Percentiles rank a stretch among this genome's conserved stretches.
These are phyloP conservation scores for Eurotiales sp. DNA, from an alignment of 2,329 filamentous ascomycete species.

Conservation along the genomic window DNA sequence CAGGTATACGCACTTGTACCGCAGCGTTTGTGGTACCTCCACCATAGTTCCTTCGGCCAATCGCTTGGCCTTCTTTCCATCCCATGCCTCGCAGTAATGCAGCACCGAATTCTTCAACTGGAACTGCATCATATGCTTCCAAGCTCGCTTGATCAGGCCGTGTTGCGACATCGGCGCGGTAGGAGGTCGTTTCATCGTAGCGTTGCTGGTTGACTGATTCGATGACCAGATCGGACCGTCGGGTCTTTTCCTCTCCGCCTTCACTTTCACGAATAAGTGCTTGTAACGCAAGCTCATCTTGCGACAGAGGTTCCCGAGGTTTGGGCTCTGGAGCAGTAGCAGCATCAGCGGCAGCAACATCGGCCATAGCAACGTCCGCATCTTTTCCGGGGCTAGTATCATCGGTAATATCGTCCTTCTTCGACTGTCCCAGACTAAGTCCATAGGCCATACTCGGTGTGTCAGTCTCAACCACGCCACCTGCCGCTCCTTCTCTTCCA, in stretches of 20 bases:
- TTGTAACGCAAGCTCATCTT: slow-evolving; percentile 63
- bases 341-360: slow-evolving; percentile 27
- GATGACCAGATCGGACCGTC: slow-evolving; percentile 53
- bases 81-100: slow-evolving; percentile 90
- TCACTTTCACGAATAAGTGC: slow-evolving; percentile 59
- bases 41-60: slow-evolving; percentile 54
- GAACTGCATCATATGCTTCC: slow-evolving; percentile 81
- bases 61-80: slow-evolving; percentile 70
- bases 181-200: slow-evolving; percentile 55
- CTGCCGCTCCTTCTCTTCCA: slow-evolving; percentile 32
- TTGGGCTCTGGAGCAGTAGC: slow-evolving; percentile 22
- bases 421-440: slow-evolving; percentile 47
- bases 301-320: slow-evolving; percentile 43
- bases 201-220: slow-evolving; percentile 25
- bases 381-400: slow-evolving; percentile 19
- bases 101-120: slow-evolving; percentile 91
- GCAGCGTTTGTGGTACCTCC: slow-evolving; percentile 40
- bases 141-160: slow-evolving; percentile 73
- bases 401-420: background rate
- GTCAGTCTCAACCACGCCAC: slow-evolving; percentile 48
- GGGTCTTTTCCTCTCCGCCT: slow-evolving; percentile 34
- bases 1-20: slow-evolving; percentile 62
- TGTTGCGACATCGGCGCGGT: slow-evolving; percentile 63
- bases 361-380: slow-evolving; percentile 28
- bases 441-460: slow-evolving; percentile 52